Evolutionary conservation across 2,329 filamentous ascomycete genomes (phyloP).

Genomic region (Nannizziopsis barbatae): DNA sequence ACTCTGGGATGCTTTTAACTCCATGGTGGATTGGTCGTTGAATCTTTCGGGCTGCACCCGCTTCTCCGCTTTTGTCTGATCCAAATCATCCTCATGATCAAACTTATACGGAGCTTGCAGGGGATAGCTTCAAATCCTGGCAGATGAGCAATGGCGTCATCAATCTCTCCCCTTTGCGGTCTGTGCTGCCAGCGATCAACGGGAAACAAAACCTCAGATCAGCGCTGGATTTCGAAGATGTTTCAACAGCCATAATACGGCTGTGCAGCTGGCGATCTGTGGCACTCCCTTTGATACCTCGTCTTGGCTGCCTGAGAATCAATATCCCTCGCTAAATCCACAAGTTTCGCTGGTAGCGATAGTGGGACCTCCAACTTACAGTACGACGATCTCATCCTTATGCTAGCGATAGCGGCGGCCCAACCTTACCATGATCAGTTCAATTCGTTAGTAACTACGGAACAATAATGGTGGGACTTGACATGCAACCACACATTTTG

Average conservation of each 20-base stretch:
- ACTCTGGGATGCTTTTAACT: too few relatives aligned
- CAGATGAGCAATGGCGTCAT: slow-evolving; percentile 10
- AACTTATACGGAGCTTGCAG: too few relatives aligned
- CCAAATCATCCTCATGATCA: slow-evolving; percentile 6
- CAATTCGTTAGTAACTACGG: too few relatives aligned
- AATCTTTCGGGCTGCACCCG: background rate
- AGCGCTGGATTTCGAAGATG: background rate
- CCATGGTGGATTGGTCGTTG: background rate
- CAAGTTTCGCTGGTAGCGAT: too few relatives aligned
- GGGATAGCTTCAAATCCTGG: background rate
- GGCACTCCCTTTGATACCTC: background rate
- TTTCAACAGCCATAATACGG: slow-evolving; percentile 1
- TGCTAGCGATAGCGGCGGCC: too few relatives aligned
- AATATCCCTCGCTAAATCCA: too few relatives aligned
- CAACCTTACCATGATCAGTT: too few relatives aligned
- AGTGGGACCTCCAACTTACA: too few relatives aligned
- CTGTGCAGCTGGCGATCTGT: background rate
- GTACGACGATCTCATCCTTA: too few relatives aligned
- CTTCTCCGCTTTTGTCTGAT: background rate
- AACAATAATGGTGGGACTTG: too few relatives aligned
- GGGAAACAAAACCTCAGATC: background rate
- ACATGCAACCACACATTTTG: too few relatives aligned
- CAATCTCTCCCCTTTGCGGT: background rate
- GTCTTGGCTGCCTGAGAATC: background rate
- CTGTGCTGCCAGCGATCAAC: background rate